Percentiles rank a stretch among this genome's conserved stretches.
Conservation (phyloP, 768 basidiomycete species). For the Lactarius evosmus region DNA sequence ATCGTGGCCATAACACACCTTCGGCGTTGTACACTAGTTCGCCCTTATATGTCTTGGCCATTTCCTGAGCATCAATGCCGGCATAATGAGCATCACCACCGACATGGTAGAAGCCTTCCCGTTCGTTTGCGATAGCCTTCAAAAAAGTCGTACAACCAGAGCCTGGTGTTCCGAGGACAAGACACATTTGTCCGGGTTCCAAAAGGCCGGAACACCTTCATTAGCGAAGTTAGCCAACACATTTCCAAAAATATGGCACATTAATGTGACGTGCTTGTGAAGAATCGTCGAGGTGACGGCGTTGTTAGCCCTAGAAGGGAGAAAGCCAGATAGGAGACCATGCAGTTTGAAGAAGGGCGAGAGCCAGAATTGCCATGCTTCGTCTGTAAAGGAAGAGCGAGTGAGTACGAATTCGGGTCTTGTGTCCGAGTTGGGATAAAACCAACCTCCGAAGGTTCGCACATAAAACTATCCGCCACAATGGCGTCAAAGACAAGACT, state of each 20-base stretch:
- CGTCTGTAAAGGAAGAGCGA: constrained; percentile 9
- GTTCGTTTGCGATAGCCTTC: constrained; percentile 76
- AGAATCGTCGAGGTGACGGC: constrained; percentile 20
- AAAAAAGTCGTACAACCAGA: constrained; percentile 87
- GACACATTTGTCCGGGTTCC: constrained; percentile 28
- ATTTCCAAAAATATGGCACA: too few species aligned
- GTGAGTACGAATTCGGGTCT: background rate
- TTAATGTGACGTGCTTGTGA: constrained; percentile 17
- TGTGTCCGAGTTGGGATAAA: background rate
- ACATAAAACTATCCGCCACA: constrained; percentile 47
- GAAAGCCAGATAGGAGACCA: background rate
- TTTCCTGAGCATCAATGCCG: constrained; percentile 73
- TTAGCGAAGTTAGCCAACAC: constrained; percentile 50
- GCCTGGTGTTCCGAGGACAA: constrained; percentile 38
- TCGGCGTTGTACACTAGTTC: constrained; percentile 80
- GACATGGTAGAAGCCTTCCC: constrained; percentile 60
- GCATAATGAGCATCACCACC: constrained; percentile 77
- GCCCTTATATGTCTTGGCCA: constrained; percentile 75
- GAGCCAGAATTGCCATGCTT: constrained; percentile 29
- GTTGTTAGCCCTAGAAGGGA: constrained; percentile 14
- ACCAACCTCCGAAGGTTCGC: constrained; percentile 58
- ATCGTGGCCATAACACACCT: constrained; percentile 39
- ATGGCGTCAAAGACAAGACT: background rate
- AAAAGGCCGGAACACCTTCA: constrained; percentile 59
- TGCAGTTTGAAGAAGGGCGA: constrained; percentile 16